Percentiles rank a stretch among this genome's conserved stretches.
Evolutionary conservation across 441 rosid genomes (phyloP).

Genomic region (Bocquillonia castaneifolia): DNA sequence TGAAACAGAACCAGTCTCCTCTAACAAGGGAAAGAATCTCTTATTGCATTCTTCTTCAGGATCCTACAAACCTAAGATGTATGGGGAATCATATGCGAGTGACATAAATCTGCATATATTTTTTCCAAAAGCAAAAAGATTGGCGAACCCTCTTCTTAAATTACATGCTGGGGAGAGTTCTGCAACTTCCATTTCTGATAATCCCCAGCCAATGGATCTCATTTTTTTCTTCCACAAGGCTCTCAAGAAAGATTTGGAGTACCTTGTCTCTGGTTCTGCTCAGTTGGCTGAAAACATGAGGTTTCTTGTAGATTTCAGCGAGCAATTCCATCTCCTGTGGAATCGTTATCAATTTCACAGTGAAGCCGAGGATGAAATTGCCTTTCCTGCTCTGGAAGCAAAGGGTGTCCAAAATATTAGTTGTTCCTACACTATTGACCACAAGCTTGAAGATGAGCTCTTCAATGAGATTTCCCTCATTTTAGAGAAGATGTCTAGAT

Average conservation of each 20-base stretch:
- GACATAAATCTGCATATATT: slow-evolving; percentile 42
- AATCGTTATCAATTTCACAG: slow-evolving; percentile 59
- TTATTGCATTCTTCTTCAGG: slow-evolving; percentile 25
- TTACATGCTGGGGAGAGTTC: slow-evolving; percentile 36
- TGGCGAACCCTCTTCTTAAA: slow-evolving; percentile 26
- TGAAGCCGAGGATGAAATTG: slow-evolving; percentile 75
- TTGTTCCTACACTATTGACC: slow-evolving; percentile 66
- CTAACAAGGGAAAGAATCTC: slow-evolving; percentile 29
- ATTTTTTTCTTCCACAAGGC: slow-evolving; percentile 87
- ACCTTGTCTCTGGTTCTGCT: slow-evolving; percentile 57
- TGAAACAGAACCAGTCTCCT: slow-evolving; percentile 23
- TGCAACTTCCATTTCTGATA: slow-evolving; percentile 26
- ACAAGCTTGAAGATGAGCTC: slow-evolving; percentile 50
- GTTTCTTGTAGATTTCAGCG: slow-evolving; percentile 53
- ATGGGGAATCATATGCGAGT: slow-evolving; percentile 43
- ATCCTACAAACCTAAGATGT: slow-evolving; percentile 25
- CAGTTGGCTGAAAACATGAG: slow-evolving; percentile 45
- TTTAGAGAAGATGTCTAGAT: slow-evolving; percentile 55
- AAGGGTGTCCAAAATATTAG: slow-evolving; percentile 57
- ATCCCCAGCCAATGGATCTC: slow-evolving; percentile 61
- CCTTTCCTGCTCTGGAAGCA: slow-evolving; percentile 83
- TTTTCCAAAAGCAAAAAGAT: slow-evolving; percentile 34
- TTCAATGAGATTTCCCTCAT: slow-evolving; percentile 51
- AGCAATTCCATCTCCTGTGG: slow-evolving; percentile 51
- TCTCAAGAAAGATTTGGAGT: slow-evolving; percentile 63